phyloP scores from a whole-genome alignment of 768 basidiomycete species.

The Boletales sp. region DNA sequence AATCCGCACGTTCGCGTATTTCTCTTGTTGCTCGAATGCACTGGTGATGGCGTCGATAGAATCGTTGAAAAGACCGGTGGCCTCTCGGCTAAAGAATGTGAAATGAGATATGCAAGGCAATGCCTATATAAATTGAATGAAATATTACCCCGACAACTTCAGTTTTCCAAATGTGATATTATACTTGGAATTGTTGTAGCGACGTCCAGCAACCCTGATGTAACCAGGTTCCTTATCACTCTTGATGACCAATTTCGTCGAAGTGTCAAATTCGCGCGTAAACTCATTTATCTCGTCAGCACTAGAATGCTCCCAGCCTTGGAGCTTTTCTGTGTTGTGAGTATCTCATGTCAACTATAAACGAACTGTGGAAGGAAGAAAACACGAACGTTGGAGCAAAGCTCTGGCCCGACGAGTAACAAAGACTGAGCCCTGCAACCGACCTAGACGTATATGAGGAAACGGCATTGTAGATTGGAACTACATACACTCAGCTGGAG shows the following conservation, averaged over 20 bases:
- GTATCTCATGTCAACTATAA: no score
- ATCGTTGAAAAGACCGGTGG: conserved; percentile 3
- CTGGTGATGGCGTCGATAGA: conserved; percentile 7
- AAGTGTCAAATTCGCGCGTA: background rate
- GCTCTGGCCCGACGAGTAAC: conserved; percentile 38
- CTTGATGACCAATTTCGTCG: conserved; percentile 6
- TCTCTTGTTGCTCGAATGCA: conserved; percentile 9
- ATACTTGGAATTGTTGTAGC: background rate
- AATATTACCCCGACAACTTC: background rate
- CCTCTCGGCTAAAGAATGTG: conserved; percentile 1
- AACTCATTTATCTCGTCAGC: background rate
- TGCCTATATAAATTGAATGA: background rate
- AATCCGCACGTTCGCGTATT: background rate
- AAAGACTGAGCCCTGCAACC: conserved; percentile 45
- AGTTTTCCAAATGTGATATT: conserved; percentile 4
- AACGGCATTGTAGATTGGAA: background rate
- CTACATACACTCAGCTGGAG: conserved; percentile 24
- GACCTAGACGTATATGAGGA: conserved; percentile 27
- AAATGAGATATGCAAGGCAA: background rate
- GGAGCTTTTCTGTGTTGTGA: background rate
- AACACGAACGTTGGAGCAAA: conserved; percentile 32
- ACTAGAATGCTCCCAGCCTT: background rate
- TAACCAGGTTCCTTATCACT: conserved; percentile 5
- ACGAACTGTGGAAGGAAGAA: no score
- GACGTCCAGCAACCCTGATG: conserved; percentile 5